Conservation (phyloP, 2,329 filamentous ascomycete species). For the Westerdykella ornata region DNA sequence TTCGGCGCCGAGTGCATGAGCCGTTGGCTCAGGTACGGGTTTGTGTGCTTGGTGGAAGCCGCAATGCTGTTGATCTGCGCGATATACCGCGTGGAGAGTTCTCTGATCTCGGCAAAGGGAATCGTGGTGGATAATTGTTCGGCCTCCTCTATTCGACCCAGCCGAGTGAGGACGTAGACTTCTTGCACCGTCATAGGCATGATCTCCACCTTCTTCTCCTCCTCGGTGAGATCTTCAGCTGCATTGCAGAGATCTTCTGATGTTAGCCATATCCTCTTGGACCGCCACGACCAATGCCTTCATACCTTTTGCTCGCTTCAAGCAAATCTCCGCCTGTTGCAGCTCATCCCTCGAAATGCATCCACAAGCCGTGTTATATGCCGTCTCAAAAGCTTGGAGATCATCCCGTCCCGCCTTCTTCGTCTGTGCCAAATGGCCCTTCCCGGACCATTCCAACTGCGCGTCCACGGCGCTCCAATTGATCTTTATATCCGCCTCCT, state of each 20-base stretch:
- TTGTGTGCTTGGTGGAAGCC: conserved; percentile 44
- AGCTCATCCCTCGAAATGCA: conserved; percentile 65
- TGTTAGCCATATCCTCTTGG: conserved; percentile 1
- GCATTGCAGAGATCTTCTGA: conserved; percentile 59
- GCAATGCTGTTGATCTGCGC: conserved; percentile 60
- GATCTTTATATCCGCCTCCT: conserved; percentile 69
- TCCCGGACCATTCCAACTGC: conserved; percentile 64
- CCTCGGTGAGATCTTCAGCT: conserved; percentile 64
- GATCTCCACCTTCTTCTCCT: conserved; percentile 68
- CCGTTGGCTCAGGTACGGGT: conserved; percentile 63
- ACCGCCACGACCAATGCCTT: not conserved
- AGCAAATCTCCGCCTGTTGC: conserved; percentile 56
- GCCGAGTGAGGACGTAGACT: conserved; percentile 61
- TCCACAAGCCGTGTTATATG: conserved; percentile 72
- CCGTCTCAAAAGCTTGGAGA: conserved; percentile 70
- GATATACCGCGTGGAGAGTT: conserved; percentile 60
- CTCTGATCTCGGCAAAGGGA: conserved; percentile 57
- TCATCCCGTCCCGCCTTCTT: conserved; percentile 55
- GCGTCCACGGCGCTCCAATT: conserved; percentile 67
- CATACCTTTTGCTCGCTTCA: conserved; percentile 59
- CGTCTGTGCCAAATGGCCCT: conserved; percentile 46
- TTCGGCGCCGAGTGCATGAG: conserved; percentile 51
- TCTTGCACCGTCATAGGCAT: conserved; percentile 71
- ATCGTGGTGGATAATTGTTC: conserved; percentile 56
- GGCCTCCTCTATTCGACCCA: conserved; percentile 62